A percentile compares a stretch with the other conserved stretches of the same genome.
Evolutionary conservation across 371 early-diverging fungal species (phyloP).

Genomic region (Parasitella parasitica): DNA sequence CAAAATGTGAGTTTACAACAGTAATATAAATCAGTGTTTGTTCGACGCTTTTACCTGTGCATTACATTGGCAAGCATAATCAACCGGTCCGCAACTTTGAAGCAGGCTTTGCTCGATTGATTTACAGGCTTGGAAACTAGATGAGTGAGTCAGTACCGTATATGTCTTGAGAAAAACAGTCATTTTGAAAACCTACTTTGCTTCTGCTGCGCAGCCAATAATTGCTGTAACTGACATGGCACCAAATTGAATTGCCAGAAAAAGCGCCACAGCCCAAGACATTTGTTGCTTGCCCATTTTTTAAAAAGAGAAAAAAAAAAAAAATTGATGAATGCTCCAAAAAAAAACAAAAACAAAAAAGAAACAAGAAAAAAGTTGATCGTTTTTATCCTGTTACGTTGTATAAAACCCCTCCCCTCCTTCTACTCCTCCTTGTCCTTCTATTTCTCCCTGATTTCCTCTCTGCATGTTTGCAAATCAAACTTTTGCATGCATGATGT

Average conservation of each 20-base stretch:
- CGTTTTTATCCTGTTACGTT: too few relatives aligned
- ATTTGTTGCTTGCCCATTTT: not conserved
- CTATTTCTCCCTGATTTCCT: not conserved
- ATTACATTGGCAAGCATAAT: slow-evolving; percentile 33
- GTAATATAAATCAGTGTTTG: not conserved
- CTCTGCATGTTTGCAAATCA: not conserved
- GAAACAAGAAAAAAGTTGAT: too few relatives aligned
- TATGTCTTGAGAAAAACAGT: not conserved
- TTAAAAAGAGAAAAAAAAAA: too few relatives aligned
- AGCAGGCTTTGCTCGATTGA: slow-evolving; percentile 19
- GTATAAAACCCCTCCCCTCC: too few relatives aligned
- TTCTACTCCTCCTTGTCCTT: too few relatives aligned
- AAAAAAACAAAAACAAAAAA: not conserved
- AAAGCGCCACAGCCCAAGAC: not conserved
- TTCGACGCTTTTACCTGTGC: slow-evolving; percentile 18
- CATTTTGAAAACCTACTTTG: slow-evolving; percentile 24
- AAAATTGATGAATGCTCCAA: too few relatives aligned
- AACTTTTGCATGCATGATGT: not conserved
- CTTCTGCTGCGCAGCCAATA: slow-evolving; percentile 30
- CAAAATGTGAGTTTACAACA: not conserved
- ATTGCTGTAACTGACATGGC: slow-evolving; percentile 8
- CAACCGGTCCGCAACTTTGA: slow-evolving; percentile 22
- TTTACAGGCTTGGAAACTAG: slow-evolving; percentile 33
- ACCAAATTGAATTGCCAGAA: slow-evolving; percentile 12
- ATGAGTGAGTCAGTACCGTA: not conserved